Evolutionary conservation across 805 yeast genomes (phyloP).

Genomic region (Lachancea sp.): DNA sequence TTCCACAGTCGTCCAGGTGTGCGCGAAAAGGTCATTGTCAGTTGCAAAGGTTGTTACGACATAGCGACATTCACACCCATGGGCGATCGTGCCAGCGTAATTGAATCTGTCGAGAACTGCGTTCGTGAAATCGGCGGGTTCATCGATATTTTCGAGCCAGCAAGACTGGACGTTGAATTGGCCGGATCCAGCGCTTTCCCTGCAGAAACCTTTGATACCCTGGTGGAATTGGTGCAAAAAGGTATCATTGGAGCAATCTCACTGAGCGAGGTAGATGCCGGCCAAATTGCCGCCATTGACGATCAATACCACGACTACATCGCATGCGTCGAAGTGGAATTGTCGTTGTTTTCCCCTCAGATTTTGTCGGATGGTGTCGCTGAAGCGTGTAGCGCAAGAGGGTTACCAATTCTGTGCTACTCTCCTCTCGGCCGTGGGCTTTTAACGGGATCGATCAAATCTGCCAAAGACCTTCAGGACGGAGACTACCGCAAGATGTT

Average conservation of each 20-base stretch:
- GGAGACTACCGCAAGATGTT: constrained; percentile 48
- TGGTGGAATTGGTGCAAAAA: constrained; percentile 51
- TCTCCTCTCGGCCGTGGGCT: constrained; percentile 81
- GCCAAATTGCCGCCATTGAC: constrained; percentile 53
- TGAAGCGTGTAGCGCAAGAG: constrained; percentile 47
- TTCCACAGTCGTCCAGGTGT: constrained; percentile 51
- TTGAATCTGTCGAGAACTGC: constrained; percentile 41
- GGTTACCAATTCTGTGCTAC: constrained; percentile 68
- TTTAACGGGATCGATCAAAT: constrained; percentile 55
- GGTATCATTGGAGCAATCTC: constrained; percentile 69
- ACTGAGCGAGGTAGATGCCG: constrained; percentile 63
- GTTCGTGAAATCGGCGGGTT: constrained; percentile 39
- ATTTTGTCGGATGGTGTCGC: constrained; percentile 58
- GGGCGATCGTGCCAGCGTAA: constrained; percentile 44
- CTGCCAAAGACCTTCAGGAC: constrained; percentile 42
- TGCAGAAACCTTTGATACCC: constrained; percentile 50
- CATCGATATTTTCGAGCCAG: constrained; percentile 60
- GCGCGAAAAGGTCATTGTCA: constrained; percentile 49
- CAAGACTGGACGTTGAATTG: constrained; percentile 52
- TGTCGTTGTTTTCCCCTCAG: constrained; percentile 63
- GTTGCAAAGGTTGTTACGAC: constrained; percentile 62
- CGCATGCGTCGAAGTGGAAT: constrained; percentile 70
- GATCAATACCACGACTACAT: constrained; percentile 45
- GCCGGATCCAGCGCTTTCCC: constrained; percentile 27
- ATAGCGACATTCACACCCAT: constrained; percentile 38